Evolutionary conservation across 495 filamentous ascomycete genomes (phyloP).

Genomic region (Talaromyces borbonicus): DNA sequence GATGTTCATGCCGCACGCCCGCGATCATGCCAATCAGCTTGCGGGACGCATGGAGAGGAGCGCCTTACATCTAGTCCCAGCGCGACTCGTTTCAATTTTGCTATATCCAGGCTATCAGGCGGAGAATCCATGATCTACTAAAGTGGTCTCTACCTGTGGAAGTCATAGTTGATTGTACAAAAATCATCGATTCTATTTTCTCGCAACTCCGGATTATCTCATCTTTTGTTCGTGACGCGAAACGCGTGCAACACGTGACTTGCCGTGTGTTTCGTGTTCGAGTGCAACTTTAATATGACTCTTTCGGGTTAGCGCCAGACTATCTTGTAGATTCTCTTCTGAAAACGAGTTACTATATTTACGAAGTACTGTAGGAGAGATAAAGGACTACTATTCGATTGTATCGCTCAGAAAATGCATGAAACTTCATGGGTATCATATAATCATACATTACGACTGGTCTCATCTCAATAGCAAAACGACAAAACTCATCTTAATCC

Average conservation of each 20-base stretch:
- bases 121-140: conserved; percentile 30
- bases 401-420: not conserved
- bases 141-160: too few relatives aligned
- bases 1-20: conserved; percentile 6
- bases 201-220: too few relatives aligned
- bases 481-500: too few relatives aligned
- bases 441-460: not conserved
- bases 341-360: too few relatives aligned
- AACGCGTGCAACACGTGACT: conserved; percentile 30
- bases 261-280: not conserved
- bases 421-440: conserved; percentile 3
- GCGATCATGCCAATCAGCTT: not conserved
- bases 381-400: too few relatives aligned
- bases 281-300: conserved; percentile 23
- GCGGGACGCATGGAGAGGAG: not conserved
- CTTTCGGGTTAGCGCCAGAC: conserved; percentile 19
- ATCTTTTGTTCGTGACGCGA: conserved; percentile 27
- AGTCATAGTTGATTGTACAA: too few relatives aligned
- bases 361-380: not conserved
- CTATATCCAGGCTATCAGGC: conserved; percentile 40
- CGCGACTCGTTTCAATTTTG: conserved; percentile 39
- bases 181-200: too few relatives aligned
- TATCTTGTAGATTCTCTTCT: too few relatives aligned
- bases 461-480: not conserved
- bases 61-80: conserved; percentile 32